These are phyloP conservation scores for Lophium mytilinum DNA, from an alignment of 495 filamentous ascomycete species.

Conservation along the genomic window DNA sequence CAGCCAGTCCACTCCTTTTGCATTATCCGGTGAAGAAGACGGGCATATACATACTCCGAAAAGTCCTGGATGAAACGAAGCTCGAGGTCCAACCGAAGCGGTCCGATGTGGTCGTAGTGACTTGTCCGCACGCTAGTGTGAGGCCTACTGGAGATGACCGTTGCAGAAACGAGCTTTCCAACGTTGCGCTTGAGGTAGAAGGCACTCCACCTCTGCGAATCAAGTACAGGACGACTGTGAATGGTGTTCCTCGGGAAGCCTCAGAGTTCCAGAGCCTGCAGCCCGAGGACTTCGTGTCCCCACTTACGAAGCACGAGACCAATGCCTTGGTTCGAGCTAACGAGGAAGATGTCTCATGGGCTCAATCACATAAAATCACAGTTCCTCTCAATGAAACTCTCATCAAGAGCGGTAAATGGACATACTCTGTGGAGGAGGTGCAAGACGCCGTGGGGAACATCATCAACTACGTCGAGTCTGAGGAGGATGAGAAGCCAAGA, in stretches of 20 bases:
- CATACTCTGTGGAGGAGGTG: conserved; percentile 85
- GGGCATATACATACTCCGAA: conserved; percentile 74
- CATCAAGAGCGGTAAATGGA: conserved; percentile 66
- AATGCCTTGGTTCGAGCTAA: conserved; percentile 47
- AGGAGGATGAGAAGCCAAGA: conserved; percentile 54
- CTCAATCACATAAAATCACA: conserved; percentile 59
- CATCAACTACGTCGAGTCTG: conserved; percentile 63
- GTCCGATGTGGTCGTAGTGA: conserved; percentile 70
- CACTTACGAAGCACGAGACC: conserved; percentile 49
- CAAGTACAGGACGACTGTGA: conserved; percentile 78
- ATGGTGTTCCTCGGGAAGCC: conserved; percentile 62
- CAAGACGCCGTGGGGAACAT: conserved; percentile 83
- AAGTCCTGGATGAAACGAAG: conserved; percentile 85
- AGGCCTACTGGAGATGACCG: conserved; percentile 54
- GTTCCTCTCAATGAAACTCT: conserved; percentile 86
- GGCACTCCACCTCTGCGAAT: conserved; percentile 89
- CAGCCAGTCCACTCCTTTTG: conserved; percentile 47
- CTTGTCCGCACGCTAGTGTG: conserved; percentile 71
- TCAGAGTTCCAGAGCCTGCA: conserved; percentile 79
- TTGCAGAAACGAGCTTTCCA: conserved; percentile 79
- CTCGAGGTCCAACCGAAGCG: conserved; percentile 73
- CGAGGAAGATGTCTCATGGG: conserved; percentile 70
- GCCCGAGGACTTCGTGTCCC: conserved; percentile 75
- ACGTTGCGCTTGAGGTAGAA: conserved; percentile 70
- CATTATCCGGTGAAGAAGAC: conserved; percentile 66